Base-by-base conservation (phyloP, 2,329 filamentous ascomycete species). In the Fusarium luffae region DNA sequence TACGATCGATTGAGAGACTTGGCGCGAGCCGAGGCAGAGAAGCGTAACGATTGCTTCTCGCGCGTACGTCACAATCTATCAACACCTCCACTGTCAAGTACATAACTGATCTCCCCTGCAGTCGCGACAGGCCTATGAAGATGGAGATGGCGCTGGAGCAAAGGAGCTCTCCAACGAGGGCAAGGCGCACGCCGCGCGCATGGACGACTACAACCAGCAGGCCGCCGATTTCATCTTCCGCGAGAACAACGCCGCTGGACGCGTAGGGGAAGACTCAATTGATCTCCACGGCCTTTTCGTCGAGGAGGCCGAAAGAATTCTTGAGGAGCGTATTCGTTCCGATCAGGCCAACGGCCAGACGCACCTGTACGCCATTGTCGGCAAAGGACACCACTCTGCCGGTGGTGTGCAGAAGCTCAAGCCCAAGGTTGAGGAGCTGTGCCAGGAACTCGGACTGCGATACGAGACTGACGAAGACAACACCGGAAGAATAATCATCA, bases 241-340 rank as follows among this genome's bases (percentile, higher is more conserved):
- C 42, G 93, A 95, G 82, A 98, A 98, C 84, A 98, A 98, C 78
- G 90, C 92, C 21, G 80, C 85, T 4, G 92, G 89, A 19, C 89
- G 91, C 66, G 91, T 97, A 12, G 86, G 88, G 18, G 84, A 85
- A 42, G 95, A 98, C 80, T 93, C 92, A 11, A 94, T 99, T 74
- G 96, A 99, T 81, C 85, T 99, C 49, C 96, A 99, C 79, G 96
- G 96, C 4, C 92, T 97, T 77, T 98, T 92, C 76, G 94, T 97
- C 63, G 93, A 97, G 78, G 96, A 98, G 83, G 96, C 96, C 7
- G 94, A 97, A 83, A 88, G 93, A 69, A 96, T 98, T 60, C 84
- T 98, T 23, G 93, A 95, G 82, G 86, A 93, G 80, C 87, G 96
- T 71, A 97, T 99, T 76, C 88, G 89, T 71, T 90, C 92, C 72